Base-by-base conservation (phyloP, 805 yeast species). In the Maudiozyma bulderi region DNA sequence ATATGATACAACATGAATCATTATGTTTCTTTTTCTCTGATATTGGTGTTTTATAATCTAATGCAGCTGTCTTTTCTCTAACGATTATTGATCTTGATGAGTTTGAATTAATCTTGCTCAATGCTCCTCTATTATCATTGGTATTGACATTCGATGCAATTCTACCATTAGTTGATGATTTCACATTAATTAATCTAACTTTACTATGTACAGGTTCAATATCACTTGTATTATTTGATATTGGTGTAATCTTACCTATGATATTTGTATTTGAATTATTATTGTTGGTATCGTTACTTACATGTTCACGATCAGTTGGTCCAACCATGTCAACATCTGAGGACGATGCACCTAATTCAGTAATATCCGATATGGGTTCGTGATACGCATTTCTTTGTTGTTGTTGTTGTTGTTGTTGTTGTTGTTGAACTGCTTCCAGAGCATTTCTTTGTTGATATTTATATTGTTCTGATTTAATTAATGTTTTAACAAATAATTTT, bases 391-490 rank as follows among this genome's bases (percentile, higher is more conserved):
- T n/a, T 7, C 10, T 8, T 40, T 30, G 9, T 10, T 40, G 13
- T 15, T 2, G 3, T 30, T 26, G 6, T n/a, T 26, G 9, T 6
- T 38, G 26, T 10, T 6, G 20, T 32, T 34, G 37, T 10, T 32
- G n/a, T 29, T 8, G 29, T 44, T 31, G 13, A 20, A 4, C 26
- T 20, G 26, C 26, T 15, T 40, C 44, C 6, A 46, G 29, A 10
- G 6, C 7, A 5, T 5, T 13, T 40, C 52, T 40, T 40, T 50
- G 42, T 14, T 35, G 6, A 13, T 11, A 35, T 44, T 55, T 59
- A 49, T 49, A 50, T 8, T 45, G 31, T 34, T 55, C 55, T 14
- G 58, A 53, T 34, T 44, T 50, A 8, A 46, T 28, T 13, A 61
- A 26, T 3, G 51, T 45, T 7, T 49, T 40, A 8, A 48, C 52